These are phyloP conservation scores for Suhomyces guaymorum DNA, from an alignment of 1,139 yeast species.

Conservation along the genomic window DNA sequence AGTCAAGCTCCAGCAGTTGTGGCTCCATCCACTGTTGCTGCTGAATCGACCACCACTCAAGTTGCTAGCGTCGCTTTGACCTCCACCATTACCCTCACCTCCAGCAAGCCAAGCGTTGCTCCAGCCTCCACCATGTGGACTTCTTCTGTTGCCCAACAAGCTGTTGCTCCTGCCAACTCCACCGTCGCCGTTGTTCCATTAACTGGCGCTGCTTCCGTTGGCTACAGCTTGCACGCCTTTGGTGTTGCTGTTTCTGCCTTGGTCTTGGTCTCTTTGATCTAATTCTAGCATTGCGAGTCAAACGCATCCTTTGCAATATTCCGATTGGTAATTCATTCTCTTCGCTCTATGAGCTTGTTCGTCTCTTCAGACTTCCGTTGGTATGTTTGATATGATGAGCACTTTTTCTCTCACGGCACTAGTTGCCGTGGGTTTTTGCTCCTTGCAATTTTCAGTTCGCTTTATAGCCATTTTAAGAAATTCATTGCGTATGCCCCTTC, in stretches of 20 bases:
- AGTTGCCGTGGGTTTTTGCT: too few relatives aligned
- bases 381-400: too few relatives aligned
- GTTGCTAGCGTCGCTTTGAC: constrained; percentile 7
- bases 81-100: constrained; percentile 1
- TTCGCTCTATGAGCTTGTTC: too few relatives aligned
- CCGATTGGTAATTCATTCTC: too few relatives aligned
- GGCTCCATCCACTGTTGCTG: constrained; percentile 12
- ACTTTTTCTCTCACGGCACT: too few relatives aligned
- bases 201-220: constrained; percentile 13
- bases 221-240: constrained; percentile 7
- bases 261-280: constrained; percentile 8
- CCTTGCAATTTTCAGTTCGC: too few relatives aligned
- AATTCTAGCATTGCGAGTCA: constrained; percentile 1
- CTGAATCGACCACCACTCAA: constrained; percentile 13
- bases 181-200: constrained; percentile 9
- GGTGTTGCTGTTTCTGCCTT: constrained; percentile 8
- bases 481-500: too few relatives aligned
- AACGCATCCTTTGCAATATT: too few relatives aligned
- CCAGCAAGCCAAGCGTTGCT: constrained; percentile 1
- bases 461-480: too few relatives aligned
- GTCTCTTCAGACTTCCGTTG: too few relatives aligned
- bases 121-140: constrained; percentile 1
- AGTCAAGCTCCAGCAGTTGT: too few relatives aligned
- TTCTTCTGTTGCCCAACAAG: constrained; percentile 7
- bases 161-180: constrained; percentile 9